A percentile compares a stretch with the other conserved stretches of the same genome.
These are phyloP conservation scores for Kwoniella dendrophila DNA, from an alignment of 768 basidiomycete genomes.

Conservation along the genomic window DNA sequence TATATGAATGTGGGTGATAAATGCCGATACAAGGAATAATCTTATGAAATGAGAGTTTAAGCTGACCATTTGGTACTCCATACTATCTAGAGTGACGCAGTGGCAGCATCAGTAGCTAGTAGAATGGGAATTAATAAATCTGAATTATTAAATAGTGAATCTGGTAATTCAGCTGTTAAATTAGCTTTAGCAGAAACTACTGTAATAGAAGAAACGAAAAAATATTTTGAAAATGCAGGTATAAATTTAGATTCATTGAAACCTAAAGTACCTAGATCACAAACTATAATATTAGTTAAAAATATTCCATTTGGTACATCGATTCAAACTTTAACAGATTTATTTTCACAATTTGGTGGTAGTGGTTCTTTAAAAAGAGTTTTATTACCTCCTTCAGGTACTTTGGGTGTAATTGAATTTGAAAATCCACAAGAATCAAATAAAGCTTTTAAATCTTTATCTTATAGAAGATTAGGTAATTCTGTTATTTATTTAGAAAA, in stretches of 20 bases:
- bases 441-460: constrained; percentile 76
- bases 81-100: constrained; percentile 77
- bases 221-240: constrained; percentile 69
- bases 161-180: constrained; percentile 72
- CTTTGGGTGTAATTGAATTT: constrained; percentile 88
- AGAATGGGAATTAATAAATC: constrained; percentile 84
- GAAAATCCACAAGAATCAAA: constrained; percentile 69
- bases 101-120: constrained; percentile 83
- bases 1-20: constrained; percentile 88
- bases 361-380: constrained; percentile 69
- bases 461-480: constrained; percentile 85
- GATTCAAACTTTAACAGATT: constrained; percentile 69
- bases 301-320: constrained; percentile 94
- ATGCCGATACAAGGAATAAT: background rate
- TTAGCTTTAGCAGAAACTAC: constrained; percentile 95
- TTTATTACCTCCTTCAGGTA: constrained; percentile 86
- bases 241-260: constrained; percentile 54
- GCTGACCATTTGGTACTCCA: background rate
- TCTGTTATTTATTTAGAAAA: constrained; percentile 90
- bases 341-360: constrained; percentile 80
- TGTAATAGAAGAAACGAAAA: constrained; percentile 90
- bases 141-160: constrained; percentile 80
- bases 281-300: constrained; percentile 86
- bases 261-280: constrained; percentile 59
- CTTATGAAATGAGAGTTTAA: background rate